Percentiles rank a stretch among this genome's conserved stretches.
phyloP scores from a whole-genome alignment of 2,329 filamentous ascomycete genomes.

The Beauveria scarabaeidicola region DNA sequence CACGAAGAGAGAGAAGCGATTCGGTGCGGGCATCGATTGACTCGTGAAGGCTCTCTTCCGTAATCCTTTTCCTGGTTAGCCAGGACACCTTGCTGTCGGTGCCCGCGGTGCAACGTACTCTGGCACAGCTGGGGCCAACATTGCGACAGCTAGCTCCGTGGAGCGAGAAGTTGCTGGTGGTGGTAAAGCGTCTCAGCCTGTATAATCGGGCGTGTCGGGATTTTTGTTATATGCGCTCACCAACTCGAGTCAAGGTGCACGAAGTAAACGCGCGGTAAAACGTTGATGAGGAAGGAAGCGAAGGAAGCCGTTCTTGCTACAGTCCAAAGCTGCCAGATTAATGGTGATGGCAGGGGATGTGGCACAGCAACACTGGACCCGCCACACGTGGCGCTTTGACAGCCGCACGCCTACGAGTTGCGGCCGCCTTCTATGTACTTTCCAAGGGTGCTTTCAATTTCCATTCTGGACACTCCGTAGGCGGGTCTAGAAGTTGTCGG shows the following conservation, averaged over 20 bases:
- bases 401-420: background rate
- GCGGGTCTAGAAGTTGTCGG: no score
- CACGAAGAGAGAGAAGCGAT: conserved; percentile 72
- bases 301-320: background rate
- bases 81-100: conserved; percentile 11
- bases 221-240: background rate
- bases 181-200: background rate
- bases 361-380: conserved; percentile 10
- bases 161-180: conserved; percentile 13
- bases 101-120: conserved; percentile 45
- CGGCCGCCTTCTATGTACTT: no score
- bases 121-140: conserved; percentile 68
- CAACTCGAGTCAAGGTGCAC: background rate
- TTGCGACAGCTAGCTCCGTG: conserved; percentile 31
- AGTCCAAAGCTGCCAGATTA: conserved; percentile 7
- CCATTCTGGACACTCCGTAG: no score
- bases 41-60: conserved; percentile 86
- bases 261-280: background rate
- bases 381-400: conserved; percentile 8
- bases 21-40: conserved; percentile 91
- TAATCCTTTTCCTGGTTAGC: conserved; percentile 53
- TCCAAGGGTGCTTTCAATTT: no score
- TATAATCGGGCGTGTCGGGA: background rate
- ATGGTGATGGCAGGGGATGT: conserved; percentile 11
- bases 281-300: background rate